These are phyloP conservation scores for Verticillium alfalfae DNA, from an alignment of 2,329 filamentous ascomycete genomes.

Conservation along the genomic window DNA sequence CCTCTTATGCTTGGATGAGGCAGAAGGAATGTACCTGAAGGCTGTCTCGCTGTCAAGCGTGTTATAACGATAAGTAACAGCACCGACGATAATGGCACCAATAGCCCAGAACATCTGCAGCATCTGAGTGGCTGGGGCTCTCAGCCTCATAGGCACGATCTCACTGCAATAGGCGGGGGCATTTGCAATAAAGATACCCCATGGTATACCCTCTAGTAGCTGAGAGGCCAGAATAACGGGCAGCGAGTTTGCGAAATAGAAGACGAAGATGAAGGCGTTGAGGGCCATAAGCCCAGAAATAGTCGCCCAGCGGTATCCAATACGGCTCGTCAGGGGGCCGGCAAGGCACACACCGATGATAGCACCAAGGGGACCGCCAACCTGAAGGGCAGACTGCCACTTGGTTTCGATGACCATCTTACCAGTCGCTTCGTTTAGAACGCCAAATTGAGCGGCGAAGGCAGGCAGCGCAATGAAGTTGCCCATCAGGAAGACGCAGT, in stretches of 20 bases:
- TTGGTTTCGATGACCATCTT: conserved; percentile 37
- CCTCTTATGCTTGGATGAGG: too few species aligned
- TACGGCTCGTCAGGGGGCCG: conserved; percentile 51
- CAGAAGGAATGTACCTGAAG: neutral
- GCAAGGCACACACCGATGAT: conserved; percentile 54
- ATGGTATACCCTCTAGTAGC: conserved; percentile 56
- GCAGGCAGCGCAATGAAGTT: conserved; percentile 48
- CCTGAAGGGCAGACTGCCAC: conserved; percentile 55
- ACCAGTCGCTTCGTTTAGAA: conserved; percentile 17
- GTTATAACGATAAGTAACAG: conserved; percentile 49
- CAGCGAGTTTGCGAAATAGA: conserved; percentile 38
- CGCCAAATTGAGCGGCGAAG: conserved; percentile 42
- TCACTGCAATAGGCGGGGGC: conserved; percentile 58
- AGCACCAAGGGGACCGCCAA: conserved; percentile 51
- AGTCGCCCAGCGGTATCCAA: conserved; percentile 57
- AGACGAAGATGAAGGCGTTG: conserved; percentile 52
- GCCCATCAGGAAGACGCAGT: conserved; percentile 56
- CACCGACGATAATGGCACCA: conserved; percentile 55
- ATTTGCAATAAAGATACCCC: conserved; percentile 63
- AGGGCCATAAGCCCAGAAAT: conserved; percentile 48
- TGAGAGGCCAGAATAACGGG: conserved; percentile 45
- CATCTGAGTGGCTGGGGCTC: conserved; percentile 55
- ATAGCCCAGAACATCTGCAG: conserved; percentile 64
- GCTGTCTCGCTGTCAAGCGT: conserved; percentile 13
- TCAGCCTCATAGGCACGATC: conserved; percentile 52